Evolutionary conservation across 495 filamentous ascomycete genomes (phyloP).

Genomic region (Astrocystis sublimbata): DNA sequence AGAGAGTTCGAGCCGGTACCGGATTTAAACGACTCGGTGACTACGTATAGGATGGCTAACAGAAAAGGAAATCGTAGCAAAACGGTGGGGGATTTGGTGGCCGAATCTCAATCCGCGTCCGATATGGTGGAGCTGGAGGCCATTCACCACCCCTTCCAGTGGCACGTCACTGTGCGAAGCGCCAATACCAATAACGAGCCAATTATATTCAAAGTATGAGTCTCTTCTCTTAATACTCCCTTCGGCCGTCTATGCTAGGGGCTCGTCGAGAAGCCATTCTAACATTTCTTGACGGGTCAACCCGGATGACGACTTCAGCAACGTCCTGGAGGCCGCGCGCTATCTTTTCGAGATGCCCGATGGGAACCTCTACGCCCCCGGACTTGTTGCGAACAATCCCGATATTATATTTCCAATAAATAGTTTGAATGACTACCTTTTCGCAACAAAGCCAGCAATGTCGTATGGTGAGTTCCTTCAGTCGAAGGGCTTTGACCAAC

Average conservation of each 20-base stretch:
- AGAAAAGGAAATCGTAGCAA: background rate
- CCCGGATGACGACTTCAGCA: background rate
- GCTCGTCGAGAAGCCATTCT: background rate
- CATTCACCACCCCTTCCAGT: background rate
- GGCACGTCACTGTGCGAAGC: background rate
- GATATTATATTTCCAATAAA: slow-evolving; percentile 3
- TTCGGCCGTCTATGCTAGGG: background rate
- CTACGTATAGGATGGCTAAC: background rate
- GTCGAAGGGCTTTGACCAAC: background rate
- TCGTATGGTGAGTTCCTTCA: background rate
- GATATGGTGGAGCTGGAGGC: background rate
- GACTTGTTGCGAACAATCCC: background rate
- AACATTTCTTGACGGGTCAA: background rate
- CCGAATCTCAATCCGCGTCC: background rate
- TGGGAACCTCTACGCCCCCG: background rate
- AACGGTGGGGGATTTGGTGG: background rate
- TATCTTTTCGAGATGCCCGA: background rate
- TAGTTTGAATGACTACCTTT: background rate
- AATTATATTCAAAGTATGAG: background rate
- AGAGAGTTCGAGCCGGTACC: background rate
- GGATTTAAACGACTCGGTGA: background rate
- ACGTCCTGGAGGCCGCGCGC: background rate
- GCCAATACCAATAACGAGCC: slow-evolving; percentile 1
- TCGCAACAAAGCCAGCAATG: background rate
- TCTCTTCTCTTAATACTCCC: background rate